A percentile compares a stretch with the other conserved stretches of the same genome.
Conservation (phyloP, 164 flowering plant genomes). For the Aristolochia fimbriata region DNA sequence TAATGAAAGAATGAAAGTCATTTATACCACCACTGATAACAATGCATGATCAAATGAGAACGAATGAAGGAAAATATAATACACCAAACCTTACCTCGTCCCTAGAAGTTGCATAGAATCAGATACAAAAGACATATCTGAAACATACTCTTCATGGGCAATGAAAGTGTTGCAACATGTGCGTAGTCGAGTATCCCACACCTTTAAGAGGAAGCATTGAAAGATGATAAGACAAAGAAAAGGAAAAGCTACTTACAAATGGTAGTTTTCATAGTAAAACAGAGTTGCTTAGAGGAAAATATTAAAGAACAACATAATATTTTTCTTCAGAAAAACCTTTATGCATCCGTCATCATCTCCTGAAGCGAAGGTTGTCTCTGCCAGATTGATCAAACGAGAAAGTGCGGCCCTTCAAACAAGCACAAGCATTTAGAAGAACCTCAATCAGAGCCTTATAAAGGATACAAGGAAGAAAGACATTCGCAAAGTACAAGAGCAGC, state of each 20-base stretch:
- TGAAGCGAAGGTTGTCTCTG: constrained; percentile 75
- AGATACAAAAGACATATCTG: constrained; percentile 70
- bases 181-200: constrained; percentile 89
- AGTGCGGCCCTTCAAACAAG: constrained; percentile 52
- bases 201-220: constrained; percentile 24
- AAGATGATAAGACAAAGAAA: not conserved
- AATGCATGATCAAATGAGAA: not conserved
- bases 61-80: no score
- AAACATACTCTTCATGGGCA: constrained; percentile 72
- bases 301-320: no score
- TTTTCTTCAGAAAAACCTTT: no score
- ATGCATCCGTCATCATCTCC: constrained; percentile 90
- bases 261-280: no score
- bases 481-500: not conserved
- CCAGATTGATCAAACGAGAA: constrained; percentile 54
- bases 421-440: no score
- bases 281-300: no score
- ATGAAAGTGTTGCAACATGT: constrained; percentile 53
- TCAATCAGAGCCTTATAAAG: no score
- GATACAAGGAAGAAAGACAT: not conserved
- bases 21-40: not conserved
- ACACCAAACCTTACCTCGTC: constrained; percentile 10
- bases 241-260: no score
- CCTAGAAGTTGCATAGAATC: constrained; percentile 29
- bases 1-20: constrained; percentile 5